These are phyloP conservation scores for Gossypium laxum DNA, from an alignment of 441 rosid species.

Conservation along the genomic window DNA sequence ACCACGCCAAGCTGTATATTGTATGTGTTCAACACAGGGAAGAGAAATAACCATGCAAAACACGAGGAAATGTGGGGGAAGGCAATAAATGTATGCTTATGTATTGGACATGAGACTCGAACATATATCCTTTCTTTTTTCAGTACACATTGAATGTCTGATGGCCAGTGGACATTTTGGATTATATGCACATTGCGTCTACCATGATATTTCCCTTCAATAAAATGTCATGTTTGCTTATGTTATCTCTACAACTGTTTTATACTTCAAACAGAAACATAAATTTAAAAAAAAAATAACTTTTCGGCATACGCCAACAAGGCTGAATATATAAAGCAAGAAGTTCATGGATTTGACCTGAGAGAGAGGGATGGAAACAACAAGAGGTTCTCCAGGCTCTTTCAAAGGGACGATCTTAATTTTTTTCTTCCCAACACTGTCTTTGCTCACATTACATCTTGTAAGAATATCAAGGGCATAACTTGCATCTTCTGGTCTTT, in stretches of 20 bases:
- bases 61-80: neutral
- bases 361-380: conserved; percentile 66
- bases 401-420: conserved; percentile 53
- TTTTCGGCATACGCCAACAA: neutral
- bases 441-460: conserved; percentile 67
- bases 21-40: neutral
- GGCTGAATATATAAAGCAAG: neutral
- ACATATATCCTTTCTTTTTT: neutral
- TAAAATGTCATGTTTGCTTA: neutral
- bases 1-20: neutral
- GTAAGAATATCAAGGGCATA: conserved; percentile 73
- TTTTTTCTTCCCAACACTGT: conserved; percentile 50
- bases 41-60: neutral
- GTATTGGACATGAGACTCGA: neutral
- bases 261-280: neutral
- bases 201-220: neutral
- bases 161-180: neutral
- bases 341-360: conserved; percentile 32
- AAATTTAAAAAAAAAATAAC: neutral
- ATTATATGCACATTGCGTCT: neutral
- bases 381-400: conserved; percentile 71
- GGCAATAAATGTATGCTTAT: neutral
- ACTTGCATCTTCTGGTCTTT: conserved; percentile 66
- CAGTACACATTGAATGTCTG: neutral
- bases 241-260: neutral